A percentile compares a stretch with the other conserved stretches of the same genome.
Conservation (phyloP, 2,329 filamentous ascomycete genomes). For the Venturia nashicola region DNA sequence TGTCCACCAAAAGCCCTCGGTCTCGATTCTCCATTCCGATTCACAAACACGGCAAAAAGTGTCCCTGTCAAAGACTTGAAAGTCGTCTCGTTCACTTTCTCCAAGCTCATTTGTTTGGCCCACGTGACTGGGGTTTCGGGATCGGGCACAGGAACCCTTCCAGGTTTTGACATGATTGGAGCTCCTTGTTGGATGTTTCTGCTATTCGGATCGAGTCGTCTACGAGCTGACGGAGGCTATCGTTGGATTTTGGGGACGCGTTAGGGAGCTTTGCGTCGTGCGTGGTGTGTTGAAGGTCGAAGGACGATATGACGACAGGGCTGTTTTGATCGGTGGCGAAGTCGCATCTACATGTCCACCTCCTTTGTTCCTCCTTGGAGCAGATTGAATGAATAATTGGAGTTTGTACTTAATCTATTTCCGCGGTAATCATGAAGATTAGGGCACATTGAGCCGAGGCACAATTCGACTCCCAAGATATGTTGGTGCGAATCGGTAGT, state of each 20-base stretch:
- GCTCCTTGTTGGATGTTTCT: background rate
- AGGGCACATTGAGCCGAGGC: too few species aligned
- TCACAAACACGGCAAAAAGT: background rate
- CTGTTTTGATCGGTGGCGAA: too few species aligned
- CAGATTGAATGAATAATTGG: too few species aligned
- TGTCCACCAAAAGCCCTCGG: slow-evolving; percentile 9
- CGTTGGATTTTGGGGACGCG: background rate
- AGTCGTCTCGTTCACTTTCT: background rate
- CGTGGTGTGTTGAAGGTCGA: too few species aligned
- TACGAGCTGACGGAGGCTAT: background rate
- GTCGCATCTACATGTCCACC: too few species aligned
- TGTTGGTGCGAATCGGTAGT: too few species aligned
- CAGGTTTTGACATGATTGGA: background rate
- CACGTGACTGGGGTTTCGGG: background rate
- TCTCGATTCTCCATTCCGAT: slow-evolving; percentile 2
- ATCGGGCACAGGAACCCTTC: slow-evolving; percentile 1
- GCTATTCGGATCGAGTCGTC: background rate
- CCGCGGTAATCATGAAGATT: too few species aligned
- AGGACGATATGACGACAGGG: too few species aligned
- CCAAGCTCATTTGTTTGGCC: slow-evolving; percentile 8
- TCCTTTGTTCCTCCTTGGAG: too few species aligned
- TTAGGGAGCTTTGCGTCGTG: too few species aligned
- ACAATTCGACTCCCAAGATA: too few species aligned
- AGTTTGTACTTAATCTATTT: too few species aligned
- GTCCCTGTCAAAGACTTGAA: background rate